phyloP scores from a whole-genome alignment of 1,139 yeast genomes.

The Saccharomyces pastorianus region DNA sequence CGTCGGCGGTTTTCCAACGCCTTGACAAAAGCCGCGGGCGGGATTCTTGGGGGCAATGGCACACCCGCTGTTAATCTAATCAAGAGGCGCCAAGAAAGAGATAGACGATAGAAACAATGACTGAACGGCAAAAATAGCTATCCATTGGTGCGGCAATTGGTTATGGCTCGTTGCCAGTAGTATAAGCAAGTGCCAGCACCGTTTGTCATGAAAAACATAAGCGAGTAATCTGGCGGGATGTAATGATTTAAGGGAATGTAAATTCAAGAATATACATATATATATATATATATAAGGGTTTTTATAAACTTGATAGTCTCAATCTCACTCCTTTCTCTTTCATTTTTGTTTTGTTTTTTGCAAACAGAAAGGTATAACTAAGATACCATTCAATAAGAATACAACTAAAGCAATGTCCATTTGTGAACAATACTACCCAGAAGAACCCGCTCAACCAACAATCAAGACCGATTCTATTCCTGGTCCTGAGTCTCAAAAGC shows the following conservation, averaged over 20 bases:
- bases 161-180: background rate
- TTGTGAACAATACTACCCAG: slow-evolving; percentile 48
- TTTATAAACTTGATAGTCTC: background rate
- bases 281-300: background rate
- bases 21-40: background rate
- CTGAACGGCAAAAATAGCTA: background rate
- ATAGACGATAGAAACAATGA: background rate
- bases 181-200: background rate
- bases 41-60: background rate
- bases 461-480: slow-evolving; percentile 45
- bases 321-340: background rate
- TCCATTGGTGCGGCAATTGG: background rate
- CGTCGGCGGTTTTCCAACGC: background rate
- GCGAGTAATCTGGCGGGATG: background rate
- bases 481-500: slow-evolving; percentile 48
- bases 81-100: background rate
- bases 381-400: background rate
- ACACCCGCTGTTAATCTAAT: background rate
- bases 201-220: background rate
- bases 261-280: background rate
- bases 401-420: slow-evolving; percentile 33
- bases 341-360: too few species aligned
- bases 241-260: background rate
- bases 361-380: background rate
- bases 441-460: slow-evolving; percentile 47